Percentiles rank a stretch among this genome's conserved stretches.
Evolutionary conservation across 1,284 basidiomycete species (phyloP).

Genomic region (Boletus sp.): DNA sequence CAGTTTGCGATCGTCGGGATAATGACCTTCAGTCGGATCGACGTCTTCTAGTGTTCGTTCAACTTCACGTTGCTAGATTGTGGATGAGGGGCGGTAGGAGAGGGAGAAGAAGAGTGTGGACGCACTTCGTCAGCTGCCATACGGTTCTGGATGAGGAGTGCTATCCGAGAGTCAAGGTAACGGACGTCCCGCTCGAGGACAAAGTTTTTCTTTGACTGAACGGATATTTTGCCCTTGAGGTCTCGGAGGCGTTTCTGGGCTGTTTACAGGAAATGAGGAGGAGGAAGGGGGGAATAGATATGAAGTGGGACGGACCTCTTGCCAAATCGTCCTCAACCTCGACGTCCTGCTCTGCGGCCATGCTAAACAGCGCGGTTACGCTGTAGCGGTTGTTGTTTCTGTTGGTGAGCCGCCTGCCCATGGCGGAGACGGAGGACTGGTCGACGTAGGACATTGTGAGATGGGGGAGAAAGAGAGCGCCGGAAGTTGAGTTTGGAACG

Average conservation of each 20-base stretch:
- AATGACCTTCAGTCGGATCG: constrained; percentile 83
- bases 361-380: constrained; percentile 93
- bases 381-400: constrained; percentile 95
- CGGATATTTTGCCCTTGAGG: constrained; percentile 95
- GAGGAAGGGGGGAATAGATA: not conserved
- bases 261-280: constrained; percentile 26
- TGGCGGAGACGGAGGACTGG: constrained; percentile 59
- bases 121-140: constrained; percentile 94
- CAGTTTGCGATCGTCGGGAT: constrained; percentile 89
- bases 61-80: constrained; percentile 80
- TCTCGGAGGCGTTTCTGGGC: constrained; percentile 96
- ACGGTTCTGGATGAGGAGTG: constrained; percentile 94
- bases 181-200: constrained; percentile 97
- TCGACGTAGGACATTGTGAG: constrained; percentile 53
- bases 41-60: constrained; percentile 93
- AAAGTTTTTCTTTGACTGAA: constrained; percentile 99
- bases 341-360: constrained; percentile 98
- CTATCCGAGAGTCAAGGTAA: constrained; percentile 97
- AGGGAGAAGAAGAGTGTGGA: constrained; percentile 11
- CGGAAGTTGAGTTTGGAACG: constrained; percentile 3
- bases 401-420: constrained; percentile 73
- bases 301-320: constrained; percentile 59
- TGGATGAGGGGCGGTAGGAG: constrained; percentile 12
- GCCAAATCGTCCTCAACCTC: constrained; percentile 98
- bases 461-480: not conserved